Evolutionary conservation across 1,284 basidiomycete species (phyloP).

Genomic region (Takashimella koratensis): DNA sequence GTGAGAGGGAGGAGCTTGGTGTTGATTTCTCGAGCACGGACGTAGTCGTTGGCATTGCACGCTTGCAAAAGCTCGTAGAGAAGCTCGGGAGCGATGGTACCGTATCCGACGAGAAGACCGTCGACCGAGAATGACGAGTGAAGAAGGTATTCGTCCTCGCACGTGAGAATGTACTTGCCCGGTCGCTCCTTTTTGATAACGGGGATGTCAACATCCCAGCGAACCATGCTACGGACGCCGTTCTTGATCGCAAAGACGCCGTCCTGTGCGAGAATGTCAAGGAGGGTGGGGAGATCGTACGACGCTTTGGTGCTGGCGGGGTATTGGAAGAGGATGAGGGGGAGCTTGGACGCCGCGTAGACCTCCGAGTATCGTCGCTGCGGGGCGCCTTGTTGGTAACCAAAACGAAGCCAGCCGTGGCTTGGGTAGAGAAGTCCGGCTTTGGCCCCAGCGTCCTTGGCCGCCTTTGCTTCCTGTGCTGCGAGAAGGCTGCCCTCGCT

Average conservation of each 20-base stretch:
- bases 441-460: constrained; percentile 14
- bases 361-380: constrained; percentile 13
- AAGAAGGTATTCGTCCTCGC: constrained; percentile 17
- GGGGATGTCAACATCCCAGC: constrained; percentile 15
- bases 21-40: constrained; percentile 8
- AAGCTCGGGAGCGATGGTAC: constrained; percentile 12
- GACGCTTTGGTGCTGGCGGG: constrained; percentile 9
- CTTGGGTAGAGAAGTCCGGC: constrained; percentile 13
- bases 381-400: constrained; percentile 17
- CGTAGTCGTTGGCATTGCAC: constrained; percentile 9
- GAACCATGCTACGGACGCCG: constrained; percentile 13
- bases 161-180: constrained; percentile 11
- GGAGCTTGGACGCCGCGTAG: constrained; percentile 8
- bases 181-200: constrained; percentile 12
- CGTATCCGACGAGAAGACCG: constrained; percentile 13
- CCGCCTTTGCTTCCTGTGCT: constrained; percentile 13
- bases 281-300: constrained; percentile 12
- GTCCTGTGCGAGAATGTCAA: constrained; percentile 11
- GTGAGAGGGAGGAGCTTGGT: constrained; percentile 13
- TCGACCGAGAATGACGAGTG: constrained; percentile 12
- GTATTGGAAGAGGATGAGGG: constrained; percentile 16
- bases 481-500: constrained; percentile 14
- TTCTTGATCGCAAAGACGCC: constrained; percentile 16
- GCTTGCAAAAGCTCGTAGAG: constrained; percentile 12
- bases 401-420: constrained; percentile 16